These are phyloP conservation scores for Yarrowia keelungensis DNA, from an alignment of 805 yeast species.

Conservation along the genomic window DNA sequence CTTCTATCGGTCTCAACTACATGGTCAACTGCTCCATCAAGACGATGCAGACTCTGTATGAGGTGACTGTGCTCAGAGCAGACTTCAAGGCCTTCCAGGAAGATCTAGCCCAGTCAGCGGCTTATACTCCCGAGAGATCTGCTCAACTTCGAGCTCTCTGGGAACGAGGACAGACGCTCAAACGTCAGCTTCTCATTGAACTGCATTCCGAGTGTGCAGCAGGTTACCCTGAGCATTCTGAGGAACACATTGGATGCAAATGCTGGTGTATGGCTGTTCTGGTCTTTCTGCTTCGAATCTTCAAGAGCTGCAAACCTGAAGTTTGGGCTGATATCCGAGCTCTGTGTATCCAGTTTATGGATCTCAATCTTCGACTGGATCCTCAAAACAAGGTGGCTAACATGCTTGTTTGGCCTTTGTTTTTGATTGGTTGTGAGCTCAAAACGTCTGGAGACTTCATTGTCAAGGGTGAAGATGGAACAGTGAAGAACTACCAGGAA, in stretches of 20 bases:
- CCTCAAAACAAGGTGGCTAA: slow-evolving; percentile 34
- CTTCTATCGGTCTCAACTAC: slow-evolving; percentile 27
- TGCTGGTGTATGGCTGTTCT: slow-evolving; percentile 33
- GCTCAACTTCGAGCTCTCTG: slow-evolving; percentile 14
- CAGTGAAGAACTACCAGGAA: slow-evolving; percentile 24
- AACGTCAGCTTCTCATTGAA: slow-evolving; percentile 15
- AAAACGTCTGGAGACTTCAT: slow-evolving; percentile 9
- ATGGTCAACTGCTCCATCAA: slow-evolving; percentile 35
- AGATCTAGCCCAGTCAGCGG: slow-evolving; percentile 11
- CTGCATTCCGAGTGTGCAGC: slow-evolving; percentile 12
- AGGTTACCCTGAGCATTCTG: slow-evolving; percentile 27
- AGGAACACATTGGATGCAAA: slow-evolving; percentile 35
- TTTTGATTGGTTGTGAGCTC: slow-evolving; percentile 29
- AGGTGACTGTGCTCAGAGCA: slow-evolving; percentile 14
- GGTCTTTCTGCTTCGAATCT: slow-evolving; percentile 33
- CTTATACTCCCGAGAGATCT: slow-evolving; percentile 12
- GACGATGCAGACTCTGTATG: slow-evolving; percentile 25
- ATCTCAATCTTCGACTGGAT: slow-evolving; percentile 15
- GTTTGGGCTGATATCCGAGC: slow-evolving; percentile 36
- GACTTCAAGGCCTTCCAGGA: slow-evolving; percentile 37
- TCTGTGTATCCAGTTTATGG: slow-evolving; percentile 29
- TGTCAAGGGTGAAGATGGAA: slow-evolving; percentile 3
- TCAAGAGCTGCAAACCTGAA: slow-evolving; percentile 36
- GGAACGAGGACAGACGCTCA: slow-evolving; percentile 27
- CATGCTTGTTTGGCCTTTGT: slow-evolving; percentile 31